Conservation (phyloP, 768 basidiomycete genomes). For the Leucogyrophana mollusca region DNA sequence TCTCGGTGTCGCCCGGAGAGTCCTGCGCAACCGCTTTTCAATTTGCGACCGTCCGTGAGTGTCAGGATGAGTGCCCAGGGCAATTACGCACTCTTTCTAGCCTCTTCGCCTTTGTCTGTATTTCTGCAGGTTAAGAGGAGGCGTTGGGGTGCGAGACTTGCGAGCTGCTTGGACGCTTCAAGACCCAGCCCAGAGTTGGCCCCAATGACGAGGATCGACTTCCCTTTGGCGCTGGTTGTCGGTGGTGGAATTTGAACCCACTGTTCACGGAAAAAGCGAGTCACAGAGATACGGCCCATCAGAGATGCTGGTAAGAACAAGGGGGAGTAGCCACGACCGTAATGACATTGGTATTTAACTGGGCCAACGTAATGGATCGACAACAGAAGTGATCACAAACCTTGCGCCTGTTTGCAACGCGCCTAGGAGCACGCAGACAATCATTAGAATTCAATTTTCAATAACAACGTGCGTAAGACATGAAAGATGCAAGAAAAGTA, state of each 20-base stretch:
- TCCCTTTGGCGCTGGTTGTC: constrained; percentile 15
- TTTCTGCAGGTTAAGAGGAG: constrained; percentile 25
- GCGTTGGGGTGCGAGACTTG: constrained; percentile 18
- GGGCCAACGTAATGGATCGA: too few relatives aligned
- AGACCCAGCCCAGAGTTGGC: constrained; percentile 28
- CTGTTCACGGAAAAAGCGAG: constrained; percentile 24
- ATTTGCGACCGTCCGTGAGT: too few relatives aligned
- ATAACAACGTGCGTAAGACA: too few relatives aligned
- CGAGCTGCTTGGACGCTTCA: constrained; percentile 23
- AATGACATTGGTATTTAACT: too few relatives aligned
- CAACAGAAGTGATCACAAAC: too few relatives aligned
- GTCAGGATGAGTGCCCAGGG: too few relatives aligned
- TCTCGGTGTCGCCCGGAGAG: not conserved
- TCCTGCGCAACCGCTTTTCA: constrained; percentile 16
- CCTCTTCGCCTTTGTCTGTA: constrained; percentile 15
- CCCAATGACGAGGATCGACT: constrained; percentile 24
- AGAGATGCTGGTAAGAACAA: not conserved
- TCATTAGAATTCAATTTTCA: too few relatives aligned
- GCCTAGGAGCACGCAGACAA: too few relatives aligned
- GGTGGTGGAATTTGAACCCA: constrained; percentile 23
- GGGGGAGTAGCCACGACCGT: too few relatives aligned
- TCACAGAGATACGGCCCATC: constrained; percentile 22
- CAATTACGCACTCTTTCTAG: constrained; percentile 15
- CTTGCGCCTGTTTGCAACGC: too few relatives aligned
- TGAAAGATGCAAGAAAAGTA: too few relatives aligned